Percentiles rank a stretch among this genome's conserved stretches.
Evolutionary conservation across 306 rosid species (phyloP).

Genomic region (Mimosa bimucronata): DNA sequence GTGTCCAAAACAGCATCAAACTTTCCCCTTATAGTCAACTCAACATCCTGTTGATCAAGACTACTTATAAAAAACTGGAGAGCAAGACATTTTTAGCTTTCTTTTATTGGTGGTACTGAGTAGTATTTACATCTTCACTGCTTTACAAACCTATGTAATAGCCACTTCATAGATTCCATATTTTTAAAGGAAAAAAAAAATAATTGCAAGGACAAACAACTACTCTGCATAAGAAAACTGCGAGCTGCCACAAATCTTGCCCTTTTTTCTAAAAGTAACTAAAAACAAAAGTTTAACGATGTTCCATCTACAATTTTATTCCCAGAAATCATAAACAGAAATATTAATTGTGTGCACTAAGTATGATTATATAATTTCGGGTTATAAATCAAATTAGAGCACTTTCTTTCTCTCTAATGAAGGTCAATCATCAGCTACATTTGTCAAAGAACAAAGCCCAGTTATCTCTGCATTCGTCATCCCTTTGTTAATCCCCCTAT

Average conservation of each 20-base stretch:
- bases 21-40: slow-evolving; percentile 72
- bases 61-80: slow-evolving; percentile 12
- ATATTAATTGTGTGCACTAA: too few relatives aligned
- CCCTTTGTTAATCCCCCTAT: slow-evolving; percentile 6
- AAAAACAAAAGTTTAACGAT: background rate
- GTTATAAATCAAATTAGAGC: slow-evolving; percentile 12
- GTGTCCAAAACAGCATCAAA: slow-evolving; percentile 97
- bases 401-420: too few relatives aligned
- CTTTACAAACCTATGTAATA: background rate
- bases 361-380: background rate
- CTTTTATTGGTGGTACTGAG: background rate
- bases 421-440: too few relatives aligned
- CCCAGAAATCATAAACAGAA: background rate
- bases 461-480: slow-evolving; percentile 12
- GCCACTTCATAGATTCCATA: background rate
- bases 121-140: background rate
- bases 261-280: background rate
- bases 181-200: background rate
- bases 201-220: background rate
- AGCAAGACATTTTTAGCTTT: slow-evolving; percentile 1
- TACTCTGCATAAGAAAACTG: background rate
- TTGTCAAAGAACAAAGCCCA: too few relatives aligned
- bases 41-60: slow-evolving; percentile 61
- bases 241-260: background rate
- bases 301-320: background rate